Evolutionary conservation across 306 rosid species (phyloP), one percentile per base, ranked within the genome.

Genomic region (Medicago ruthenica): DNA sequence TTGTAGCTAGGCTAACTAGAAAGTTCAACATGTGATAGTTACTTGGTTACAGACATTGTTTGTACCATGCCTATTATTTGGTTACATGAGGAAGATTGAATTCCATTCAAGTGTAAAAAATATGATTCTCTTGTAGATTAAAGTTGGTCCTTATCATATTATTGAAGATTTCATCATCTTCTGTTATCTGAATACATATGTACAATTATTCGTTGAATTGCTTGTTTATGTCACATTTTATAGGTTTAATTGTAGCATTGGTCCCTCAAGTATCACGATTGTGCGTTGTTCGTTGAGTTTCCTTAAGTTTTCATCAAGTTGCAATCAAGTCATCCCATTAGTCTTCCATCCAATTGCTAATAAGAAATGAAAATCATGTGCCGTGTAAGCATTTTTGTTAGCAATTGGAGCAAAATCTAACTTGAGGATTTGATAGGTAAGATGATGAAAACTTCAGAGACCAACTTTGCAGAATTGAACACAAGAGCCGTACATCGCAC

Each of bases 81-180:
- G 18, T 75, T 71, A 63, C 42, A 34, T 54, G 45, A 34, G 77
- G 67, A 41, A 42, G 10, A 24, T 14, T 60, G 41, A 60, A 62
- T 62, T 65, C n/a, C n/a, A n/a, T n/a, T 66, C 1, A 61, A 69
- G 44, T 74, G 85, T 77, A 78, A 66, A 80, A 84, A 2, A 53
- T 63, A 70, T 55, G 76, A 74, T 80, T 73, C 27, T 39, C 39
- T 64, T 64, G 50, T 39, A 64, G 22, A 14, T 39, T 22, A 64
- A 39, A 39, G 24, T 8, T 63, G 69, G 47, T 63, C 31, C 34
- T 65, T 40, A 18, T 16, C 3, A 9, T 63, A 16, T 34, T 45
- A 63, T 36, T 63, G 8, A 36, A n/a, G 47, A 36, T 3, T 15
- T 22, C 4, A 58, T 58, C 64, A 58, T 22, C 64, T 58, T 24